phyloP scores from a whole-genome alignment of 495 filamentous ascomycete species.

The Daldinia decipiens region DNA sequence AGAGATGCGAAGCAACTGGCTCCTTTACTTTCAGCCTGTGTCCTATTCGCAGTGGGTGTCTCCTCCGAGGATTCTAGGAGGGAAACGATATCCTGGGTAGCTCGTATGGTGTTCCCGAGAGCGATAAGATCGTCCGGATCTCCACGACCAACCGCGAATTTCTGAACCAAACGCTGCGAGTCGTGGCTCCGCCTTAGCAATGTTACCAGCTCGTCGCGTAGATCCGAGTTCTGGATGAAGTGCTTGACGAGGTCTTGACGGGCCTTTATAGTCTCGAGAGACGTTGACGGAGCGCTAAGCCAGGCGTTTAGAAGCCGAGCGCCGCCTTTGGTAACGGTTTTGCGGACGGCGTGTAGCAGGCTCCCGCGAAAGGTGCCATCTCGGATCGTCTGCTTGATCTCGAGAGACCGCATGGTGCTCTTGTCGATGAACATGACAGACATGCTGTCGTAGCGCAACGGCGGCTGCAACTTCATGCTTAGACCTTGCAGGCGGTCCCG shows the following conservation, averaged over 20 bases:
- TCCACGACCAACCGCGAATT: constrained; percentile 90
- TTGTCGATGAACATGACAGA: constrained; percentile 92
- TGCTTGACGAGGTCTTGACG: constrained; percentile 83
- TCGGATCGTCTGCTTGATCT: constrained; percentile 84
- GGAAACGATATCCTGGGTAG: constrained; percentile 73
- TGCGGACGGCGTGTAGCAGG: constrained; percentile 85
- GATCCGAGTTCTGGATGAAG: constrained; percentile 68
- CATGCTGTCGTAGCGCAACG: constrained; percentile 72
- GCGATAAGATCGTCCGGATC: constrained; percentile 91
- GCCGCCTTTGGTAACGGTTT: constrained; percentile 90
- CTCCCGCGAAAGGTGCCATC: constrained; percentile 82
- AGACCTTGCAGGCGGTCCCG: constrained; percentile 76
- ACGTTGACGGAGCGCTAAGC: constrained; percentile 89
- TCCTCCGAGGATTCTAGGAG: constrained; percentile 44
- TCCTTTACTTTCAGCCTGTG: not conserved
- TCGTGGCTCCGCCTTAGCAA: constrained; percentile 84
- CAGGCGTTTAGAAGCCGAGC: constrained; percentile 82
- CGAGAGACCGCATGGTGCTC: constrained; percentile 86
- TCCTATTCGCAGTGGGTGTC: not conserved
- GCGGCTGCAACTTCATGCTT: constrained; percentile 87
- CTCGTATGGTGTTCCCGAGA: constrained; percentile 81
- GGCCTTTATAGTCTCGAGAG: constrained; percentile 77
- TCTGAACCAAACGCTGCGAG: constrained; percentile 88
- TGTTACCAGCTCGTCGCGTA: constrained; percentile 72
- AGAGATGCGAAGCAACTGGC: constrained; percentile 62